These are phyloP conservation scores for Xylaria hypoxylon DNA, from an alignment of 2,329 filamentous ascomycete genomes.

Conservation along the genomic window DNA sequence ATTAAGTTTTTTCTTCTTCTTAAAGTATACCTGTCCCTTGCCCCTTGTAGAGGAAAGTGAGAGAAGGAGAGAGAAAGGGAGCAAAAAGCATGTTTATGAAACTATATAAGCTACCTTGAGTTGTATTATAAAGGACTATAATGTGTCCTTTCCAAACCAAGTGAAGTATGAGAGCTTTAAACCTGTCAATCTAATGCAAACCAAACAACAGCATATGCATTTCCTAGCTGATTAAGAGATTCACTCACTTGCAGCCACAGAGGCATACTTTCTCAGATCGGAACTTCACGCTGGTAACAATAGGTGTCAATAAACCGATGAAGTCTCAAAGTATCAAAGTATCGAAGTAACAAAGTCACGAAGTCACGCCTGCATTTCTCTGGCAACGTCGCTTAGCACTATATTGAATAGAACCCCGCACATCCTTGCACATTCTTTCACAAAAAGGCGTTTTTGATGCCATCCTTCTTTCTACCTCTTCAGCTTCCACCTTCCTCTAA, in stretches of 20 bases:
- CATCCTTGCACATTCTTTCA: background rate
- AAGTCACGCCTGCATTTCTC: background rate
- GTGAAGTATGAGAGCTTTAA: no score
- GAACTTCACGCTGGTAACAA: background rate
- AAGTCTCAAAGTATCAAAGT: background rate
- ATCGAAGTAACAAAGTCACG: background rate
- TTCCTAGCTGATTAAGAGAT: background rate
- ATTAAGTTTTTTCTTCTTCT: no score
- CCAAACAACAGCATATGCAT: no score
- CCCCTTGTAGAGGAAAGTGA: no score
- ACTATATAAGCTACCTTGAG: no score
- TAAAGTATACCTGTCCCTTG: no score
- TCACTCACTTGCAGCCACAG: background rate
- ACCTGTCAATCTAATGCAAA: no score
- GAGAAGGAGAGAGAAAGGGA: no score
- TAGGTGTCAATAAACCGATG: background rate
- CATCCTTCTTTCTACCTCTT: background rate
- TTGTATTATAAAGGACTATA: no score
- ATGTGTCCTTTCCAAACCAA: no score
- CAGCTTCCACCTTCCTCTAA: background rate
- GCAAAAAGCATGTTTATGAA: no score
- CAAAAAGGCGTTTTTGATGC: background rate
- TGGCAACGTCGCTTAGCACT: background rate
- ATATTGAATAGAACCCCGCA: background rate
- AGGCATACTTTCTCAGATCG: background rate